Evolutionary conservation across 805 yeast genomes (phyloP).

Genomic region (Candida chauliodis): DNA sequence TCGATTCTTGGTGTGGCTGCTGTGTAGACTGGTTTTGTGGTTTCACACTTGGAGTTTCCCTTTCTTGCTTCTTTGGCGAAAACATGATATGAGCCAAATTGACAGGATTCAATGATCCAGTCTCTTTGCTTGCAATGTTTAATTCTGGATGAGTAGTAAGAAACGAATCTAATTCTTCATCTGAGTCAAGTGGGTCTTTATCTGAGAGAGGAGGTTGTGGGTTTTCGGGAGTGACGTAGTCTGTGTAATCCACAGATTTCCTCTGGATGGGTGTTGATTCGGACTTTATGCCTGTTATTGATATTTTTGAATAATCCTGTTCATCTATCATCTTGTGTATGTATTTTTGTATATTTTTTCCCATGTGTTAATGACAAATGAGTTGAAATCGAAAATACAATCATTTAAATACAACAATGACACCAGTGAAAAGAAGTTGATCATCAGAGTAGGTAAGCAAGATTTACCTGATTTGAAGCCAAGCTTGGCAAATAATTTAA

Average conservation of each 20-base stretch:
- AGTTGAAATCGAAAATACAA: conserved; percentile 15
- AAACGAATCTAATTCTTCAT: conserved; percentile 12
- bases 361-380: conserved; percentile 4
- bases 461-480: conserved; percentile 30
- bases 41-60: too few relatives aligned
- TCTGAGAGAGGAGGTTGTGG: neutral
- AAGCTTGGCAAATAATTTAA: conserved; percentile 21
- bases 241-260: conserved; percentile 4
- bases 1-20: neutral
- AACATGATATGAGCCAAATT: conserved; percentile 30
- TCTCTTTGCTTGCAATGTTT: conserved; percentile 13
- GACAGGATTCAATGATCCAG: conserved; percentile 27
- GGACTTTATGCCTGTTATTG: conserved; percentile 3
- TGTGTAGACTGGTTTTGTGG: neutral
- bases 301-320: conserved; percentile 5
- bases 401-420: conserved; percentile 12
- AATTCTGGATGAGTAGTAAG: conserved; percentile 17
- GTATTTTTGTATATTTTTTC: neutral
- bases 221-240: neutral
- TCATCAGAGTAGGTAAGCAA: neutral
- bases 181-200: neutral
- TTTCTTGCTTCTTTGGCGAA: conserved; percentile 26
- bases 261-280: conserved; percentile 9
- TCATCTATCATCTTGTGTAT: neutral
- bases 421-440: conserved; percentile 5